A percentile compares a stretch with the other conserved stretches of the same genome.
These are phyloP conservation scores for Akanthomyces lecanii DNA, from an alignment of 2,329 filamentous ascomycete species.

Conservation along the genomic window DNA sequence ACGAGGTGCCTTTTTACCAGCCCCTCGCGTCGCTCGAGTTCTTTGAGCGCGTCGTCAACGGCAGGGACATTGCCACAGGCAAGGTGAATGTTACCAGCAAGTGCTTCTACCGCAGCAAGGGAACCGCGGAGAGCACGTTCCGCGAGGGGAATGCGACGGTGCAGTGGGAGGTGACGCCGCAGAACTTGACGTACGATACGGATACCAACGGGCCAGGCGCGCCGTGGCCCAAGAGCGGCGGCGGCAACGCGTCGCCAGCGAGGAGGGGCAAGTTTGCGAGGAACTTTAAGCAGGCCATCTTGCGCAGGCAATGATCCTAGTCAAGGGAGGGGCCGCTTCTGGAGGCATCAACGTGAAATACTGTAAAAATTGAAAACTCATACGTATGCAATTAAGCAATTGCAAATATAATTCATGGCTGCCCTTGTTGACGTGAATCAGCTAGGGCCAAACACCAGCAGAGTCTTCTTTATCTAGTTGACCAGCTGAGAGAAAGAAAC, in stretches of 20 bases:
- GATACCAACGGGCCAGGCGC: neutral
- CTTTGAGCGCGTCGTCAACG: conserved; percentile 54
- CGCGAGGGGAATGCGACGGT: neutral
- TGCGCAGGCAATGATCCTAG: no score
- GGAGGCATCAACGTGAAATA: no score
- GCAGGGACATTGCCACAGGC: conserved; percentile 51
- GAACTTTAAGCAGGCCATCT: no score
- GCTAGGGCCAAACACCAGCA: no score
- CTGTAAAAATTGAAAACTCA: no score
- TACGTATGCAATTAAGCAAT: neutral
- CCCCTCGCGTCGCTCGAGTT: conserved; percentile 53
- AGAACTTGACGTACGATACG: neutral
- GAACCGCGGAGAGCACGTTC: neutral
- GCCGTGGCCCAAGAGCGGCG: neutral
- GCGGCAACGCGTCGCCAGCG: neutral
- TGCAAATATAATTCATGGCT: neutral
- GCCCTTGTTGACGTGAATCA: neutral
- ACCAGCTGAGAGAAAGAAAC: no score
- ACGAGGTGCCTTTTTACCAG: conserved; percentile 57
- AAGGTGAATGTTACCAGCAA: conserved; percentile 44
- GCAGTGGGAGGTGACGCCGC: neutral
- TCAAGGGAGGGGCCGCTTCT: no score
- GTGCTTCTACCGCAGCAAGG: neutral
- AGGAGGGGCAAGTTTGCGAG: neutral
- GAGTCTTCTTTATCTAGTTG: no score